Evolutionary conservation across 78 protist genomes (phyloP).

Genomic region (Dictyostelium purpureum): DNA sequence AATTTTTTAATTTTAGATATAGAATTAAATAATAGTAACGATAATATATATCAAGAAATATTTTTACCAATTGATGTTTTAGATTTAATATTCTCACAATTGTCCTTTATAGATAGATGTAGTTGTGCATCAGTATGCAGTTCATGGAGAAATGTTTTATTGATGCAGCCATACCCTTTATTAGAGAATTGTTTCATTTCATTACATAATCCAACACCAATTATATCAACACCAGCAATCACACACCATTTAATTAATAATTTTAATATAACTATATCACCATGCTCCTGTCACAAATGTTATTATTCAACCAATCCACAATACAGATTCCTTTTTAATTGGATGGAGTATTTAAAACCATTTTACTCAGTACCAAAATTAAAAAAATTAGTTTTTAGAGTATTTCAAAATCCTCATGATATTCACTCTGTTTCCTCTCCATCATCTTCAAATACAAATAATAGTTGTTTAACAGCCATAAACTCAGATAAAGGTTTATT

Average conservation of each 20-base stretch:
- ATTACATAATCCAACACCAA: slow-evolving; percentile 44
- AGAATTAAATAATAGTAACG: not conserved
- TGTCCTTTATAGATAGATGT: slow-evolving; percentile 53
- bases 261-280: slow-evolving; percentile 54
- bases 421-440: not conserved
- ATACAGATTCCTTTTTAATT: slow-evolving; percentile 17
- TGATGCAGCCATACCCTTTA: slow-evolving; percentile 55
- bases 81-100: slow-evolving; percentile 70
- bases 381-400: slow-evolving; percentile 11
- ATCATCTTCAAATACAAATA: not conserved
- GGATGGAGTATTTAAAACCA: slow-evolving; percentile 56
- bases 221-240: not conserved
- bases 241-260: not conserved
- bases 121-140: slow-evolving; percentile 67
- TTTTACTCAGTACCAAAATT: not conserved
- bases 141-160: slow-evolving; percentile 43
- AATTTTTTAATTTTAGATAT: not conserved
- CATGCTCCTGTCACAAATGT: slow-evolving; percentile 57
- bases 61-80: slow-evolving; percentile 67
- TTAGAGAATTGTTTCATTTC: slow-evolving; percentile 62
- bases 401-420: slow-evolving; percentile 47
- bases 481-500: not conserved
- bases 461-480: not conserved
- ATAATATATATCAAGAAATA: slow-evolving; percentile 14
- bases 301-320: slow-evolving; percentile 24